Conservation (phyloP, 352 stramenopile species). For the Phytophthora nicotianae region DNA sequence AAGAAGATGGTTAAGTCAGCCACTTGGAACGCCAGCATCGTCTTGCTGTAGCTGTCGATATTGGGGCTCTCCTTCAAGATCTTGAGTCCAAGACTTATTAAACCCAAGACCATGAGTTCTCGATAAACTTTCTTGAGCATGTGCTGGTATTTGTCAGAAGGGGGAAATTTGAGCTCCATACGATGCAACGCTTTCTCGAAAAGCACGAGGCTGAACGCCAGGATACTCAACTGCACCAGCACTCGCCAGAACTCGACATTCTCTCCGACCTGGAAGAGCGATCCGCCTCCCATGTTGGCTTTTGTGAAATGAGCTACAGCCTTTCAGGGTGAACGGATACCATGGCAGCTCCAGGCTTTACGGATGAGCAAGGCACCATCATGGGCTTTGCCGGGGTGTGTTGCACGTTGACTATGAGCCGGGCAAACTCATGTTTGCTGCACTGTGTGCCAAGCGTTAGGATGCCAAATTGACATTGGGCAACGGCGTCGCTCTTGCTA, state of each 20-base stretch:
- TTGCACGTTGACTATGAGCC: conserved; percentile 2
- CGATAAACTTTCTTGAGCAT: conserved; percentile 68
- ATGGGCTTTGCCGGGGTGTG: conserved; percentile 15
- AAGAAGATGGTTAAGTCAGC: conserved; percentile 63
- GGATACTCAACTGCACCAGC: conserved; percentile 45
- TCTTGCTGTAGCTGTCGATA: conserved; percentile 35
- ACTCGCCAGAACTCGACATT: conserved; percentile 58
- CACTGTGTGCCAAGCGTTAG: neutral
- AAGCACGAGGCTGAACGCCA: conserved; percentile 47
- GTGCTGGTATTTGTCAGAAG: conserved; percentile 60
- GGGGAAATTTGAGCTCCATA: conserved; percentile 50
- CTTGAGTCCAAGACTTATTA: conserved; percentile 59
- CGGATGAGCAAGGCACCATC: conserved; percentile 14
- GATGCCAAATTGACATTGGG: neutral
- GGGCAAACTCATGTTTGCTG: neutral
- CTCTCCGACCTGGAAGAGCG: conserved; percentile 58
- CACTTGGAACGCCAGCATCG: conserved; percentile 53
- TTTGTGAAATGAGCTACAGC: conserved; percentile 26
- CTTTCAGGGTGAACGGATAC: neutral
- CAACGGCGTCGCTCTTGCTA: neutral
- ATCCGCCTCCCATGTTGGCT: conserved; percentile 27
- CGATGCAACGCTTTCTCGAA: conserved; percentile 47
- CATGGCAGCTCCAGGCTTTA: conserved; percentile 3
- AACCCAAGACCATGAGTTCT: conserved; percentile 62
- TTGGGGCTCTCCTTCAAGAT: conserved; percentile 42